phyloP scores from a whole-genome alignment of 805 yeast species.

The Maudiozyma bulderi region DNA sequence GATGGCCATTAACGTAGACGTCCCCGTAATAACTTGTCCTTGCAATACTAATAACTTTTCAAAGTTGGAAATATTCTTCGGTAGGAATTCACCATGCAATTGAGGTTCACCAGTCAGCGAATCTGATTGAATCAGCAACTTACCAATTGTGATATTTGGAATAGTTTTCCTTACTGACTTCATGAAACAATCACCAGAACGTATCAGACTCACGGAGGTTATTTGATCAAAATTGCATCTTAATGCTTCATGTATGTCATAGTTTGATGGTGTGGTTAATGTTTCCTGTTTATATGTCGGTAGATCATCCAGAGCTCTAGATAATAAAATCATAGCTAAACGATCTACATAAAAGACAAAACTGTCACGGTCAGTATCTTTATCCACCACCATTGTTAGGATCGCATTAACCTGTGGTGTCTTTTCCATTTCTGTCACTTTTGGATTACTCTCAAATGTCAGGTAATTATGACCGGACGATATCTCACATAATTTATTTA shows the following conservation, averaged over 20 bases:
- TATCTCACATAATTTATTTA: slow-evolving; percentile 38
- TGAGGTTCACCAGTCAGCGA: slow-evolving; percentile 89
- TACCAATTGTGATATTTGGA: slow-evolving; percentile 74
- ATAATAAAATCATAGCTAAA: slow-evolving; percentile 61
- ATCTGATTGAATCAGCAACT: slow-evolving; percentile 79
- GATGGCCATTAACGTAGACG: slow-evolving; percentile 89
- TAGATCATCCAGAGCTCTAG: slow-evolving; percentile 51
- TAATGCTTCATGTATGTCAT: slow-evolving; percentile 18
- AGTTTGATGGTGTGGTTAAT: slow-evolving; percentile 37
- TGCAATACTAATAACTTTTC: slow-evolving; percentile 61
- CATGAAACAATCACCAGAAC: slow-evolving; percentile 92
- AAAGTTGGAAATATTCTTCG: slow-evolving; percentile 29
- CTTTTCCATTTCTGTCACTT: slow-evolving; percentile 25
- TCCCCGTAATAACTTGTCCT: slow-evolving; percentile 85
- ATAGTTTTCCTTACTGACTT: slow-evolving; percentile 63
- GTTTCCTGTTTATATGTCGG: slow-evolving; percentile 31
- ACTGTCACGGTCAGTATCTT: slow-evolving; percentile 52
- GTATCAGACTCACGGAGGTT: slow-evolving; percentile 67
- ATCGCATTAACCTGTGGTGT: slow-evolving; percentile 66
- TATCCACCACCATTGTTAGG: slow-evolving; percentile 56
- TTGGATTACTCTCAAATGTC: slow-evolving; percentile 11
- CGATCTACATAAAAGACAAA: slow-evolving; percentile 83
- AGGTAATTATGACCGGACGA: slow-evolving; percentile 4
- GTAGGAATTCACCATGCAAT: slow-evolving; percentile 71
- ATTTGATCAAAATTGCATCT: slow-evolving; percentile 36